Percentiles rank a stretch among this genome's conserved stretches.
phyloP scores from a whole-genome alignment of 208 protist genomes.

The Crithidia sp. region DNA sequence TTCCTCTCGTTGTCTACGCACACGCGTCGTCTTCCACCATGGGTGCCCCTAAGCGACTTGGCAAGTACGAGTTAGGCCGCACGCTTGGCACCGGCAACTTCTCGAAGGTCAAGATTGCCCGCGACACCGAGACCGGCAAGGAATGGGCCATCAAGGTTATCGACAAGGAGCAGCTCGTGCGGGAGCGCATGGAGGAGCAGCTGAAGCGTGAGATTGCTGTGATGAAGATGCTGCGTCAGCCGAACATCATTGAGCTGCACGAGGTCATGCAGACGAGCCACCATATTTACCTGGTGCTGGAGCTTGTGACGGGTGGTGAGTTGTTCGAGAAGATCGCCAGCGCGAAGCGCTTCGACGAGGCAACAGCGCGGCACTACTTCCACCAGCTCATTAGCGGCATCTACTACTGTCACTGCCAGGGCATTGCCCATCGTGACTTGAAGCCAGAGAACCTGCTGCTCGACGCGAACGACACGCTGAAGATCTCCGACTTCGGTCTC shows the following conservation, averaged over 20 bases:
- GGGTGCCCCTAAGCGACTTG: slow-evolving; percentile 68
- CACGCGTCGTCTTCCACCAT: slow-evolving; percentile 21
- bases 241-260: slow-evolving; percentile 86
- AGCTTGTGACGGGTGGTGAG: slow-evolving; percentile 92
- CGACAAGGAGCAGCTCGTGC: slow-evolving; percentile 84
- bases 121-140: slow-evolving; percentile 71
- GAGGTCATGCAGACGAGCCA: slow-evolving; percentile 91
- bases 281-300: slow-evolving; percentile 92
- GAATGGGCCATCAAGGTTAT: slow-evolving; percentile 91
- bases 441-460: slow-evolving; percentile 93
- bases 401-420: slow-evolving; percentile 90
- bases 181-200: slow-evolving; percentile 91
- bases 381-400: slow-evolving; percentile 94
- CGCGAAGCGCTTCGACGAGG: slow-evolving; percentile 83
- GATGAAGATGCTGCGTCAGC: slow-evolving; percentile 89
- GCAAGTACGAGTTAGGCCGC: slow-evolving; percentile 89
- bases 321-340: slow-evolving; percentile 91
- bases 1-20: slow-evolving; percentile 5
- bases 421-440: slow-evolving; percentile 90
- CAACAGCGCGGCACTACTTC: slow-evolving; percentile 92
- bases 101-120: slow-evolving; percentile 83
- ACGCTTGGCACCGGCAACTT: slow-evolving; percentile 90
- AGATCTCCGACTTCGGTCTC: slow-evolving; percentile 93
- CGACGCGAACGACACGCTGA: slow-evolving; percentile 75
- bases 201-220: slow-evolving; percentile 90